Conservation (phyloP, 2,329 filamentous ascomycete genomes). For the Ophiostoma himal-ulmi region DNA sequence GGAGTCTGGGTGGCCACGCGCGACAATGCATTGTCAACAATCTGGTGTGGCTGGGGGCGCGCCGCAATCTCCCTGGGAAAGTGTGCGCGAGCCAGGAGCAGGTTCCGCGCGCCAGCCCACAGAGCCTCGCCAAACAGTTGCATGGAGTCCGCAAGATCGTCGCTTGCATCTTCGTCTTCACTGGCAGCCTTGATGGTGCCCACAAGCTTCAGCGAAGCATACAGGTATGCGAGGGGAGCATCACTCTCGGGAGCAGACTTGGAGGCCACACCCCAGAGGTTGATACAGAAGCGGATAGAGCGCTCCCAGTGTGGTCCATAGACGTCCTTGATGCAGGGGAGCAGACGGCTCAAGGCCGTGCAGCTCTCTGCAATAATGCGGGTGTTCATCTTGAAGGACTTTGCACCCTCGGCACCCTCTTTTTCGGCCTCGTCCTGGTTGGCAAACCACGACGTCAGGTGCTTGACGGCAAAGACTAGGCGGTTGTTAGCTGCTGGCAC, state of each 20-base stretch:
- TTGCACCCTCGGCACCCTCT: not conserved
- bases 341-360: constrained; percentile 52
- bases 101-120: constrained; percentile 52
- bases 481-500: constrained; percentile 60
- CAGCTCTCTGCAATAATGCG: constrained; percentile 47
- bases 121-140: constrained; percentile 53
- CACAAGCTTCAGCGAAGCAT: constrained; percentile 68
- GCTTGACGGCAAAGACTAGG: constrained; percentile 74
- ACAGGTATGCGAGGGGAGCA: constrained; percentile 54
- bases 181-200: constrained; percentile 53
- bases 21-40: constrained; percentile 70
- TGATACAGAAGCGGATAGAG: constrained; percentile 52
- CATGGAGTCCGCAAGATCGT: constrained; percentile 75
- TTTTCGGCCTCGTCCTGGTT: not conserved
- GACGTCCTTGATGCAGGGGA: constrained; percentile 71
- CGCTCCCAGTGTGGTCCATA: constrained; percentile 85
- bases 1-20: constrained; percentile 62
- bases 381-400: constrained; percentile 32
- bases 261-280: constrained; percentile 48
- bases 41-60: constrained; percentile 57
- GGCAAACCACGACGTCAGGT: constrained; percentile 63
- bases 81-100: constrained; percentile 21
- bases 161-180: constrained; percentile 60
- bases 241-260: constrained; percentile 34
- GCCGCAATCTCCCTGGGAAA: not conserved